Base-by-base conservation (phyloP, 106 monocot genomes). In the Dioscorea alata region DNA sequence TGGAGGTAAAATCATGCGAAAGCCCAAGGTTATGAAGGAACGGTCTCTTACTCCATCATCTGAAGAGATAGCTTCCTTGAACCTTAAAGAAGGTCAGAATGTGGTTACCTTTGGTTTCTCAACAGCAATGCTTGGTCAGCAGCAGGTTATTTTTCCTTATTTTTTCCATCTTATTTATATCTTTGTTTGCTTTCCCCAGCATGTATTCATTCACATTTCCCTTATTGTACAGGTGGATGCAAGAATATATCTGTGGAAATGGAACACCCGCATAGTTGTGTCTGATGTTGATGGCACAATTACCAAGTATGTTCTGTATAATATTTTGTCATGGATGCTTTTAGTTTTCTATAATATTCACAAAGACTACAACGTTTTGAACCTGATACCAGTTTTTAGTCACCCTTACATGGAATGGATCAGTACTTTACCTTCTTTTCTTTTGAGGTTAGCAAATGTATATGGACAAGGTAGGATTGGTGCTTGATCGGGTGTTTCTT, bases 211-310 rank as follows among this genome's bases (percentile, higher is more conserved):
- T 42, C 42, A 42, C 42, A 42, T 5, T 50, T 67, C 17, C 21
- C 21, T 22, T 56, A 16, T 69, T 56, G 4, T 65, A 64, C 79
- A 94, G 93, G 93, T 94, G 23, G 86, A 90, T 94, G 90, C 89
- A 54, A 78, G 84, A 60, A 90, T 94, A 63, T 94, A 82, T 71
- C 62, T 90, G 23, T 94, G 89, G 93, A 94, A 83, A 70, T 90
- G 86, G 86, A 87, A 94, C 64, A 78, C 86, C 63, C 83, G 72
- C 35, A 86, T 94, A 71, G 93, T 90, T 60, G 79, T 94, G 65
- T 94, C 93, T 52, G 93, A 94, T 84, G 93, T 94, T 23, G 93
- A 94, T 82, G 93, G 93, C 76, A 94, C 93, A 58, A 94, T 94
- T 63, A 94, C 93, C 69, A 92, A 83, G 92, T 88, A 79, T 71